Percentiles rank a stretch among this genome's conserved stretches.
These are phyloP conservation scores for Bruguiera gymnorhiza DNA, from an alignment of 345 rosid genomes.

Conservation along the genomic window DNA sequence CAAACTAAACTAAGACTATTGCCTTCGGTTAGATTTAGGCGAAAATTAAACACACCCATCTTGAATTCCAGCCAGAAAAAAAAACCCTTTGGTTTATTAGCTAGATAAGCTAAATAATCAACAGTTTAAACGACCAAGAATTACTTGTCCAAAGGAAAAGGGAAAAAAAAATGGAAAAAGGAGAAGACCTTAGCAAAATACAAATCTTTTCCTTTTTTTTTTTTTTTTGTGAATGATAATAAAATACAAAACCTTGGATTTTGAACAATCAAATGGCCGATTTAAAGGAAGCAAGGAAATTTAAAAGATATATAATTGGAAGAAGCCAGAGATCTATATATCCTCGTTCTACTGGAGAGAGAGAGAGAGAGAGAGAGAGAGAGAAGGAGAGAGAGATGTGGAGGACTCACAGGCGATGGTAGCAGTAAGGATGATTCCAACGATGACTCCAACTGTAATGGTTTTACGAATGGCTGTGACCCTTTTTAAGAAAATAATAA, in stretches of 20 bases:
- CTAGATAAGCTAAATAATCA: too few relatives aligned
- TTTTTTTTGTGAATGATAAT: background rate
- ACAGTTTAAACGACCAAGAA: too few relatives aligned
- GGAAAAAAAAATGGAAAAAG: too few relatives aligned
- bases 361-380: background rate
- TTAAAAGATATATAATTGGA: background rate
- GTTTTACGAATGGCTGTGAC: background rate
- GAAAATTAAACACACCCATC: too few relatives aligned
- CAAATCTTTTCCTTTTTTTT: too few relatives aligned
- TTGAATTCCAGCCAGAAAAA: too few relatives aligned
- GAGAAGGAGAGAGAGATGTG: background rate
- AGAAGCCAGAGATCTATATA: background rate
- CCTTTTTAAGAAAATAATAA: too few relatives aligned
- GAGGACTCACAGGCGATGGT: conserved; percentile 4
- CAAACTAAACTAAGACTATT: background rate
- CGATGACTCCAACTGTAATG: background rate
- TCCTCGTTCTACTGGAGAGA: background rate
- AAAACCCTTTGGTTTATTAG: too few relatives aligned
- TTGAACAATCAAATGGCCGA: background rate
- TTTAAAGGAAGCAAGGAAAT: background rate
- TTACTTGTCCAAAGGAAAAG: too few relatives aligned
- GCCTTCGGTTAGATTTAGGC: background rate
- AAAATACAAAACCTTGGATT: background rate
- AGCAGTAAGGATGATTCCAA: background rate
- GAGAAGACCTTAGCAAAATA: too few relatives aligned